Base-by-base conservation (phyloP, 805 yeast species). In the Wickerhamiella azyma region DNA sequence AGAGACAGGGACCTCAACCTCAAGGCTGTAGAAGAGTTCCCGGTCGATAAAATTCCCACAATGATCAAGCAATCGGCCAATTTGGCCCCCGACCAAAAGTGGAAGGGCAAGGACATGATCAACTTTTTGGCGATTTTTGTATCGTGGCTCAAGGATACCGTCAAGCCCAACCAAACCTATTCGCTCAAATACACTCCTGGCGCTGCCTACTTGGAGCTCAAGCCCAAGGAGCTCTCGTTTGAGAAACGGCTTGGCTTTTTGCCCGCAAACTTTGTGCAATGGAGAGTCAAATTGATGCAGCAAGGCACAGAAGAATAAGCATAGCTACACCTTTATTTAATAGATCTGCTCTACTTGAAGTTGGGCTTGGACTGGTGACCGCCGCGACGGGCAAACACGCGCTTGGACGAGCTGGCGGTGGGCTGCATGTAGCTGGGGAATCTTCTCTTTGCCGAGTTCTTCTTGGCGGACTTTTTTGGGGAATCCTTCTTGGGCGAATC, bases 121-220 rank as follows among this genome's bases (percentile, higher is more conserved):
- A 83, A 79, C 55, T 92, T 94, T 77, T 83, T 85, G 61, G 89
- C 89, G 2, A 86, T 92, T 0, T 72, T 81, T 16, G 66, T 85
- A 45, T 85, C 83, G 48, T 86, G 95, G 95, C 59, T 89, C 29
- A 67, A 67, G 37, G 70, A 69, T 18, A 62, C 64, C 19, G 65
- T 80, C 16, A 80, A 84, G 10, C 65, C 68, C 26, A 74, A 74
- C 37, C 76, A 77, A 48, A 60, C 52, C 7, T 56, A 56, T 37
- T 29, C 41, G 10, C 48, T 56, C 37, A 32, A 36, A 18, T 48
- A 38, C 35, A 33, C 7, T n/a, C 47, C 52, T 7, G 39, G 48
- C 13, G 6, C 45, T 9, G 14, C 26, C 5, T 50, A 48, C 36
- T 26, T 55, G 14, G 50, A 48, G 40, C 52, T 56, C 11, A 29